Base-by-base conservation (phyloP, 1,139 yeast species). In the Hyphopichia wangnamkhiaoensis region DNA sequence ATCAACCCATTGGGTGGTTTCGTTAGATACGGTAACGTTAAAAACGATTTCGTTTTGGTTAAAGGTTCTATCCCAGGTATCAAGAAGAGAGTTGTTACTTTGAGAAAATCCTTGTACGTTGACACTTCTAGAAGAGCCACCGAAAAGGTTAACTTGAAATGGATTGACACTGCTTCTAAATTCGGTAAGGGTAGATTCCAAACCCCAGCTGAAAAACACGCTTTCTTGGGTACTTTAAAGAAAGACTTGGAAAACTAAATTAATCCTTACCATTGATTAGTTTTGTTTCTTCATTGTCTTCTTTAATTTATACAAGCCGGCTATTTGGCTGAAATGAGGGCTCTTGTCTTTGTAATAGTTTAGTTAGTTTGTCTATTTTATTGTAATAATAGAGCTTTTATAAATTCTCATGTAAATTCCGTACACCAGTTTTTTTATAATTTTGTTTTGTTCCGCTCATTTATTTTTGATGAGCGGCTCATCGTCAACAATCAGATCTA, bases 101-200 rank as follows among this genome's bases (percentile, higher is more conserved):
- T 93, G 74, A 93, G 99, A 87, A 93, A 93, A 83, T 88, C 98
- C 62, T 84, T 94, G 72, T 87, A 89, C 87, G 87, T 87, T 68
- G 95, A 91, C 84, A 90, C 97, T 62, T 87, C 96, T 63, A 93
- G 98, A 84, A 85, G 83, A 78, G 98, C 98, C 66, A 74, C 87
- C 63, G 99, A 93, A 82, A 76, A 89, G 77, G 96, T 91, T 61
- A 82, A 79, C 84, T 87, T 93, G 79, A 93, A 93, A 80, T 93
- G 98, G 98, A 93, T 93, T 74, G 99, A 93, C 76, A 93, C 99
- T 65, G 96, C 98, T 70, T 93, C 98, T 68, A 91, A 91, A 81
- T 93, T 93, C 89, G 99, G 99, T 87, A 94, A 93, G 90, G 99
- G 99, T 83, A 93, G 98, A 84, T 94, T 94, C 98, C 99, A 94